A percentile compares a stretch with the other conserved stretches of the same genome.
Evolutionary conservation across 371 early-diverging fungal genomes (phyloP).

Genomic region (Mortierella sp.): DNA sequence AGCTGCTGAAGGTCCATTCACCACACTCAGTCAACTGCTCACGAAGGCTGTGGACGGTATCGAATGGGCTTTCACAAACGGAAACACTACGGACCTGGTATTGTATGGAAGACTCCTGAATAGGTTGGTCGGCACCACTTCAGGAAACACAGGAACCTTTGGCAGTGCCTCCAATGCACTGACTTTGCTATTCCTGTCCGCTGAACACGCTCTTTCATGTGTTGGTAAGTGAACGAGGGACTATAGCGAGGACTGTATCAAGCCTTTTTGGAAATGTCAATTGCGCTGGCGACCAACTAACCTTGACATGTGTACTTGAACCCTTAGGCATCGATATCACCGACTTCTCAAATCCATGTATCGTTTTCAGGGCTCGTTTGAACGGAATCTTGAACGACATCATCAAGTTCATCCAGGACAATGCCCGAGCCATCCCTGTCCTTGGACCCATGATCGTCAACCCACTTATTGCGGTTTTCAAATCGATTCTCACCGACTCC

Average conservation of each 20-base stretch:
- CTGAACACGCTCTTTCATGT: constrained; percentile 1
- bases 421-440: constrained; percentile 9
- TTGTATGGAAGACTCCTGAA: constrained; percentile 5
- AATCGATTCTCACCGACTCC: neutral
- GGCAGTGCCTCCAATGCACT: neutral
- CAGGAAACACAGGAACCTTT: neutral
- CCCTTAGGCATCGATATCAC: constrained; percentile 9
- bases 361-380: neutral
- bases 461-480: neutral
- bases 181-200: neutral
- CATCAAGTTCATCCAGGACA: constrained; percentile 1
- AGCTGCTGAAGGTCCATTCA: neutral
- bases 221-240: constrained; percentile 6
- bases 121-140: constrained; percentile 1
- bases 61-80: neutral
- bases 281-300: no score
- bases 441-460: constrained; percentile 11
- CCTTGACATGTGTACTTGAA: no score
- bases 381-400: neutral
- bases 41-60: neutral
- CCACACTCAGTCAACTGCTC: neutral
- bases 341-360: neutral
- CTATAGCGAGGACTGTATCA: neutral
- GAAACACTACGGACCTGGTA: neutral
- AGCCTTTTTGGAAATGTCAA: neutral